phyloP scores from a whole-genome alignment of 768 basidiomycete genomes.

The Phylloporus scabripes region DNA sequence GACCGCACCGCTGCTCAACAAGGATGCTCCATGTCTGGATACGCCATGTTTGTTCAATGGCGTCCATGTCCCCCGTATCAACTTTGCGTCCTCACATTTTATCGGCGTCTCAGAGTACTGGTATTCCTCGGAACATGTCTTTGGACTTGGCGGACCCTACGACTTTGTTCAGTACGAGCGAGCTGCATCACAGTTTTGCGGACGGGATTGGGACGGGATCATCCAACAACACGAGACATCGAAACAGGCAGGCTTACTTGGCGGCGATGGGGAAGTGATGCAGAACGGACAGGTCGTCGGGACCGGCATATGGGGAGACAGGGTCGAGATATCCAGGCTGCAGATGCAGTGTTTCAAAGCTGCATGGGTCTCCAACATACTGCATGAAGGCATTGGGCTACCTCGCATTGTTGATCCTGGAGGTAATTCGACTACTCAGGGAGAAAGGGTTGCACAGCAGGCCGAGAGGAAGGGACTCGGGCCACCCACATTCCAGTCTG shows the following conservation, averaged over 20 bases:
- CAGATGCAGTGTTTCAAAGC: slow-evolving; percentile 99
- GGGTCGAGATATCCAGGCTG: slow-evolving; percentile 77
- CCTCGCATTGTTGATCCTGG: slow-evolving; percentile 85
- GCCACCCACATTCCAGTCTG: slow-evolving; percentile 80
- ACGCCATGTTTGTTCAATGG: slow-evolving; percentile 91
- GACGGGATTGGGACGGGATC: slow-evolving; percentile 72
- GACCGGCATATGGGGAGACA: slow-evolving; percentile 61
- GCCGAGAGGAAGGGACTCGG: slow-evolving; percentile 82
- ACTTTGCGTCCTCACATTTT: slow-evolving; percentile 89
- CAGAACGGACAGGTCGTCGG: slow-evolving; percentile 56
- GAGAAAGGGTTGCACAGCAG: slow-evolving; percentile 65
- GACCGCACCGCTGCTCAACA: slow-evolving; percentile 78
- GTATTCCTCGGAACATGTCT: slow-evolving; percentile 98
- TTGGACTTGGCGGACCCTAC: slow-evolving; percentile 91
- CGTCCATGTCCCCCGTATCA: slow-evolving; percentile 87
- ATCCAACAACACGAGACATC: slow-evolving; percentile 56
- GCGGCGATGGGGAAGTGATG: slow-evolving; percentile 63
- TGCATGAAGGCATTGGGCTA: slow-evolving; percentile 94
- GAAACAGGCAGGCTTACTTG: slow-evolving; percentile 42
- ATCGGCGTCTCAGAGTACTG: slow-evolving; percentile 99
- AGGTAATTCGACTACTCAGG: slow-evolving; percentile 67
- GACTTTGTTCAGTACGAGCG: slow-evolving; percentile 96
- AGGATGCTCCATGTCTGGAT: slow-evolving; percentile 75
- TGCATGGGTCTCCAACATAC: slow-evolving; percentile 93
- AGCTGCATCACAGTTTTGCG: slow-evolving; percentile 83